phyloP scores from a whole-genome alignment of 495 filamentous ascomycete genomes.

The Chaetomium fimeti region DNA sequence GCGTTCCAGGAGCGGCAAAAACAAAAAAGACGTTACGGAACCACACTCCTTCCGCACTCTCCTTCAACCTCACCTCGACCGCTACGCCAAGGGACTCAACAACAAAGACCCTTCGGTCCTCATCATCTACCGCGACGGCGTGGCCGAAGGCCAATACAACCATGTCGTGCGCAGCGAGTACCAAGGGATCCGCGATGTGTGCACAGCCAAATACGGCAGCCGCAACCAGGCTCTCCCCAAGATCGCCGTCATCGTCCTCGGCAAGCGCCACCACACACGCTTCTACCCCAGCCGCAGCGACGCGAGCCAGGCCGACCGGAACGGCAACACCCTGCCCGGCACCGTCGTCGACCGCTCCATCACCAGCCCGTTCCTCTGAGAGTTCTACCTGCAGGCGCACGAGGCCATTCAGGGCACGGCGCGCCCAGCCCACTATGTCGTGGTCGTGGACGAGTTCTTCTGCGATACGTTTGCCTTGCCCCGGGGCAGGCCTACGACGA shows the following conservation, averaged over 20 bases:
- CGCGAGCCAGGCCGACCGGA: constrained; percentile 30
- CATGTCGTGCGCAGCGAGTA: constrained; percentile 51
- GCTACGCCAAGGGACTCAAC: neutral
- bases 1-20: neutral
- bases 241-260: constrained; percentile 59
- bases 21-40: neutral
- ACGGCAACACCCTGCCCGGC: constrained; percentile 60
- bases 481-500: neutral
- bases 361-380: constrained; percentile 64
- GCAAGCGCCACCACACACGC: constrained; percentile 83
- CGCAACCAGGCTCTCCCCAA: constrained; percentile 38
- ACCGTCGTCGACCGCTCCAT: constrained; percentile 81
- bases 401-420: constrained; percentile 78
- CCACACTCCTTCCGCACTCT: neutral
- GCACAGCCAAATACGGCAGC: constrained; percentile 50
- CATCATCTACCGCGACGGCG: constrained; percentile 81
- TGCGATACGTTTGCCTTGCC: neutral
- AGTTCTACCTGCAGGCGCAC: constrained; percentile 82
- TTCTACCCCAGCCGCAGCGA: constrained; percentile 58
- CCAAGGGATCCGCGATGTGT: constrained; percentile 47
- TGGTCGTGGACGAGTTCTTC: constrained; percentile 70
- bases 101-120: constrained; percentile 58
- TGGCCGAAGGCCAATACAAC: constrained; percentile 75
- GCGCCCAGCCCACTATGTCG: constrained; percentile 69
- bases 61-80: neutral